These are phyloP conservation scores for Albizia julibrissin DNA, from an alignment of 306 rosid genomes.

Conservation along the genomic window DNA sequence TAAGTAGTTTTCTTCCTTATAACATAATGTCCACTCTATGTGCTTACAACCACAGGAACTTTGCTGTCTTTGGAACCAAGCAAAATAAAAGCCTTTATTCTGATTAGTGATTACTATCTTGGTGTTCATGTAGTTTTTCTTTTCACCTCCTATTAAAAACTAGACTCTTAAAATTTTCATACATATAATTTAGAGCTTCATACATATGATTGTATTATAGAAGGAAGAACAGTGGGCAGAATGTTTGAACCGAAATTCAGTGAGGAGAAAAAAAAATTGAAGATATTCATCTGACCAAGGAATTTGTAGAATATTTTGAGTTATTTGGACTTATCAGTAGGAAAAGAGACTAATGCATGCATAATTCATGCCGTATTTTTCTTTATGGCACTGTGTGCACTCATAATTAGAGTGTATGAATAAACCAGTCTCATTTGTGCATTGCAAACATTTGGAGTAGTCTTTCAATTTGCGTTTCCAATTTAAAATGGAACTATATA, in stretches of 20 bases:
- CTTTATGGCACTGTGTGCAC: not conserved
- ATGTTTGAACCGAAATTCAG: not conserved
- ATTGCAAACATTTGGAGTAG: not conserved
- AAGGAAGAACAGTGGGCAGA: not conserved
- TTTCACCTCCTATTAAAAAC: slow-evolving; percentile 8
- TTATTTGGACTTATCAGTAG: not conserved
- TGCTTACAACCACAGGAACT: not conserved
- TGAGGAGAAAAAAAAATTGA: not conserved
- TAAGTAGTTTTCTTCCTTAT: slow-evolving; percentile 38
- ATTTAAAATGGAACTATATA: not conserved
- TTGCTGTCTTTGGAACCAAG: slow-evolving; percentile 5
- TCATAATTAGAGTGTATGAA: not conserved
- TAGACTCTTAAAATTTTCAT: not conserved
- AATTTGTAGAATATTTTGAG: not conserved
- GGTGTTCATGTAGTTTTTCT: not conserved
- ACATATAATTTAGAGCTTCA: not conserved
- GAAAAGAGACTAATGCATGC: not conserved
- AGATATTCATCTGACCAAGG: slow-evolving; percentile 7
- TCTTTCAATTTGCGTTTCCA: not conserved
- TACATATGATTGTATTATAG: not conserved
- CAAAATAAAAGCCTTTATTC: slow-evolving; percentile 18
- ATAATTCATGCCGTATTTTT: not conserved
- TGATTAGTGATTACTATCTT: slow-evolving; percentile 8
- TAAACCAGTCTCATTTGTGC: not conserved
- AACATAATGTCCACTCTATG: slow-evolving; percentile 8